Evolutionary conservation across 257 asterid species (phyloP).

Genomic region (Rehmannia glutinosa): DNA sequence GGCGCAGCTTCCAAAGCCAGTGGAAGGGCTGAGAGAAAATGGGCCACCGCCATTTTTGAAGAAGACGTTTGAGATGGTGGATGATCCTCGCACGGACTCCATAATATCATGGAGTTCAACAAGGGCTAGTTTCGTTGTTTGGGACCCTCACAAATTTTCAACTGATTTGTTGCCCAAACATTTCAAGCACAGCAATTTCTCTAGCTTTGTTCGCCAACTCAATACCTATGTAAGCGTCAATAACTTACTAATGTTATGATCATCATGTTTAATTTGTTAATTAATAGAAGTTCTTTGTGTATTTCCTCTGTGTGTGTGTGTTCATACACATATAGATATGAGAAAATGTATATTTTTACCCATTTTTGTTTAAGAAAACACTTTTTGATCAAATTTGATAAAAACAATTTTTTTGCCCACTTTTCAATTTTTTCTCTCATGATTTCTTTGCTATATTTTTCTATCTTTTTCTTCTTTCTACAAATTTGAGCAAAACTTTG

Average conservation of each 20-base stretch:
- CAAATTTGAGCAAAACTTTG: no score
- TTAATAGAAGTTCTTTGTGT: not conserved
- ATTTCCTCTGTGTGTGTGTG: no score
- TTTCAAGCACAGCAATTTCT: slow-evolving; percentile 89
- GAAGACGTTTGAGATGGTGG: slow-evolving; percentile 89
- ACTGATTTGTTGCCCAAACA: slow-evolving; percentile 71
- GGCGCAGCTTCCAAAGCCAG: slow-evolving; percentile 32
- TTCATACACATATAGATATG: no score
- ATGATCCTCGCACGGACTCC: slow-evolving; percentile 68
- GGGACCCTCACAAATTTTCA: slow-evolving; percentile 82
- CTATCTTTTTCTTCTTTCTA: no score
- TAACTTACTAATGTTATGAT: no score
- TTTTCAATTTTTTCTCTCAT: no score
- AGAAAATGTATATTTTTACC: no score
- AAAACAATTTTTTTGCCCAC: no score
- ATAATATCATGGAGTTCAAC: slow-evolving; percentile 65
- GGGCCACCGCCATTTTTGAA: slow-evolving; percentile 86
- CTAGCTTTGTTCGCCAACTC: slow-evolving; percentile 92
- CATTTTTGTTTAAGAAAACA: no score
- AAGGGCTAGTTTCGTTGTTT: slow-evolving; percentile 57
- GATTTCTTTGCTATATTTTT: no score
- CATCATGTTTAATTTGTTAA: not conserved
- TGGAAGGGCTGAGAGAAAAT: slow-evolving; percentile 54
- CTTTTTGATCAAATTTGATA: no score
- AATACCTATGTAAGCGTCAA: slow-evolving; percentile 80